These are phyloP conservation scores for Cladophialophora carrionii DNA, from an alignment of 2,329 filamentous ascomycete genomes.

Conservation along the genomic window DNA sequence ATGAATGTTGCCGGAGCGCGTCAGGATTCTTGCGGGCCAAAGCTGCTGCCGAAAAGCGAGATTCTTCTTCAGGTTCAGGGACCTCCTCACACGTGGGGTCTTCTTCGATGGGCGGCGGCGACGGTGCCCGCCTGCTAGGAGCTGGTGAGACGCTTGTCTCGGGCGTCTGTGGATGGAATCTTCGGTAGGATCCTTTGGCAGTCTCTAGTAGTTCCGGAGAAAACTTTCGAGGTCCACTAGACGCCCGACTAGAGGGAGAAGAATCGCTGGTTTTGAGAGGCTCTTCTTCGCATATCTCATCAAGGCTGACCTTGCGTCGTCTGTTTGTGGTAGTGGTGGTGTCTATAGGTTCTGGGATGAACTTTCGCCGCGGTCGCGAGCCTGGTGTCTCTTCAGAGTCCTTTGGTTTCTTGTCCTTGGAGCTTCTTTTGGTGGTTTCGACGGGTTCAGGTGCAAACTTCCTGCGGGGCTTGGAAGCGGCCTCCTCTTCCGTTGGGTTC, in stretches of 20 bases:
- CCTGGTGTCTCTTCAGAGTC: constrained; percentile 38
- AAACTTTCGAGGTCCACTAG: constrained; percentile 57
- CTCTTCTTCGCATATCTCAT: constrained; percentile 30
- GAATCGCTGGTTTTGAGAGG: constrained; percentile 15
- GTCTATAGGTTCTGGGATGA: constrained; percentile 72
- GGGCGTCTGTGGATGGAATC: constrained; percentile 38
- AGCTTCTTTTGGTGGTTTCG: constrained; percentile 49
- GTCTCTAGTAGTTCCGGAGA: constrained; percentile 81
- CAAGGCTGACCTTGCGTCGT: constrained; percentile 17
- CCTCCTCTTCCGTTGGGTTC: constrained; percentile 14
- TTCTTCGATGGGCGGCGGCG: constrained; percentile 15
- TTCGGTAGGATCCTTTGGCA: constrained; percentile 69
- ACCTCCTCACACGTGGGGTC: constrained; percentile 29
- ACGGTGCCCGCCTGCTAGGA: constrained; percentile 10
- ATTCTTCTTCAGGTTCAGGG: constrained; percentile 46
- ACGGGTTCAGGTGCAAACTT: constrained; percentile 51
- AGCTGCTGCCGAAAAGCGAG: constrained; percentile 51
- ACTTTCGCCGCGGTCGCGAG: constrained; percentile 58
- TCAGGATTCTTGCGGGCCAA: constrained; percentile 45
- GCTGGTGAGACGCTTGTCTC: constrained; percentile 13
- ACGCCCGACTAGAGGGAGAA: constrained; percentile 28
- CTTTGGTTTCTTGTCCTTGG: constrained; percentile 32
- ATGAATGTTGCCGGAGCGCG: constrained; percentile 56
- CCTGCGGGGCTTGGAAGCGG: constrained; percentile 35
- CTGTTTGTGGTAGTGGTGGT: constrained; percentile 54